These are phyloP conservation scores for Aspergillus niger DNA, from an alignment of 2,329 filamentous ascomycete genomes.

Conservation along the genomic window DNA sequence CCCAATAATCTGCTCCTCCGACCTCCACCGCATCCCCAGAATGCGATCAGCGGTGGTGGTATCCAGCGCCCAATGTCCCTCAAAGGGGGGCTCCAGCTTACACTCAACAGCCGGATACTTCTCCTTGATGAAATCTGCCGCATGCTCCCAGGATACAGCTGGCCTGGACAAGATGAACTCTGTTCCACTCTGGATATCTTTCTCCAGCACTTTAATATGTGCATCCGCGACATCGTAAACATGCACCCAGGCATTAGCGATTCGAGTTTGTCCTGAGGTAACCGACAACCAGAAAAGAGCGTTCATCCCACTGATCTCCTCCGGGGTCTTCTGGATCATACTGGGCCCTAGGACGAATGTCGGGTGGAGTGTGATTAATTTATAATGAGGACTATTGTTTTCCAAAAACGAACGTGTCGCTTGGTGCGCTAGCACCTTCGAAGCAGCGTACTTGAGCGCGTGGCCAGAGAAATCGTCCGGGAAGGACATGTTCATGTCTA, in stretches of 20 bases:
- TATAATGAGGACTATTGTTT: background rate
- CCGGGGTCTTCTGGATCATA: background rate
- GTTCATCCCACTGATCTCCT: conserved; percentile 3
- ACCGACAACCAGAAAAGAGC: background rate
- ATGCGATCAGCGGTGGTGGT: conserved; percentile 62
- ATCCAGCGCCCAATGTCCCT: conserved; percentile 71
- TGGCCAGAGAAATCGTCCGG: background rate
- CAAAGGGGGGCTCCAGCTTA: conserved; percentile 17
- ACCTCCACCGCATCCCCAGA: conserved; percentile 16
- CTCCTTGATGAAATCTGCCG: conserved; percentile 8
- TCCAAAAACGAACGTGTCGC: background rate
- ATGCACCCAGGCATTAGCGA: conserved; percentile 19
- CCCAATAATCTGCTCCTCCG: conserved; percentile 13
- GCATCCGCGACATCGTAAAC: conserved; percentile 26
- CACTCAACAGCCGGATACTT: conserved; percentile 14
- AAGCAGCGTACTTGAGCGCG: background rate
- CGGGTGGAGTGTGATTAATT: background rate
- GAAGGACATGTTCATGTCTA: background rate
- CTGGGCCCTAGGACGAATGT: background rate
- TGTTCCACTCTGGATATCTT: conserved; percentile 6
- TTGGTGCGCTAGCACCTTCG: background rate
- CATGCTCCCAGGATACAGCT: conserved; percentile 17
- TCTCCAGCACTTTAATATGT: conserved; percentile 20
- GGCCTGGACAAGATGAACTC: conserved; percentile 17
- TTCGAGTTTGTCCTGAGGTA: background rate